Conservation (phyloP, 192 early-diverging fungal genomes). For the Coemansia interrupta region DNA sequence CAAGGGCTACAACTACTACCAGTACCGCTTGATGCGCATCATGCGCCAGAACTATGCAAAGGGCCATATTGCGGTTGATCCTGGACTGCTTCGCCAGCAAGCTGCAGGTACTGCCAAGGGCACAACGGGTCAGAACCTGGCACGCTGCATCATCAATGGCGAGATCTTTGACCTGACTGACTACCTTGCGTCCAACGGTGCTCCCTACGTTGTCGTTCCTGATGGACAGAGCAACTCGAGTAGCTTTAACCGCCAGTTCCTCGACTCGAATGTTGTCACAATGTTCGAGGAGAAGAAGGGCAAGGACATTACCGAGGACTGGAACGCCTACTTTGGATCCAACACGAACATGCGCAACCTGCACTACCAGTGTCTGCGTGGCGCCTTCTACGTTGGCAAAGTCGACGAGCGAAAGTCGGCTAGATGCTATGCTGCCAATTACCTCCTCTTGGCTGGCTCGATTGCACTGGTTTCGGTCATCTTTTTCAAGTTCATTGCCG, state of each 20-base stretch:
- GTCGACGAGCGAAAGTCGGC: slow-evolving; percentile 76
- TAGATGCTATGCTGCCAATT: slow-evolving; percentile 71
- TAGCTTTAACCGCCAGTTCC: slow-evolving; percentile 55
- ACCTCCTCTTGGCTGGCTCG: slow-evolving; percentile 75
- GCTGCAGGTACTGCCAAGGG: slow-evolving; percentile 40
- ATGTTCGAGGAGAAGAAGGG: slow-evolving; percentile 63
- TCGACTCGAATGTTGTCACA: slow-evolving; percentile 58
- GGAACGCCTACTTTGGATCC: slow-evolving; percentile 53
- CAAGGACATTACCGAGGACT: slow-evolving; percentile 58
- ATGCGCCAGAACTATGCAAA: slow-evolving; percentile 64
- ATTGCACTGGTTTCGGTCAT: slow-evolving; percentile 78
- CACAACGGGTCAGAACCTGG: slow-evolving; percentile 40
- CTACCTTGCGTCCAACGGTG: slow-evolving; percentile 58
- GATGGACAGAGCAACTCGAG: slow-evolving; percentile 38
- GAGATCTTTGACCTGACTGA: slow-evolving; percentile 68
- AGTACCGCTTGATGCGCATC: slow-evolving; percentile 57
- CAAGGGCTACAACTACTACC: slow-evolving; percentile 65
- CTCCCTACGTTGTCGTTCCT: slow-evolving; percentile 48
- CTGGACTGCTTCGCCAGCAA: slow-evolving; percentile 52
- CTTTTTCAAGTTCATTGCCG: slow-evolving; percentile 89
- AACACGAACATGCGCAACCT: slow-evolving; percentile 41
- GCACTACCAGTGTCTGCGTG: slow-evolving; percentile 70
- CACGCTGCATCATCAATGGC: slow-evolving; percentile 62
- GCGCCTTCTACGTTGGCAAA: slow-evolving; percentile 79
- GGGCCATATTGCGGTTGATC: slow-evolving; percentile 60